Evolutionary conservation across 176 grass and related monocot species (phyloP).

Genomic region (Bromus sterilis): DNA sequence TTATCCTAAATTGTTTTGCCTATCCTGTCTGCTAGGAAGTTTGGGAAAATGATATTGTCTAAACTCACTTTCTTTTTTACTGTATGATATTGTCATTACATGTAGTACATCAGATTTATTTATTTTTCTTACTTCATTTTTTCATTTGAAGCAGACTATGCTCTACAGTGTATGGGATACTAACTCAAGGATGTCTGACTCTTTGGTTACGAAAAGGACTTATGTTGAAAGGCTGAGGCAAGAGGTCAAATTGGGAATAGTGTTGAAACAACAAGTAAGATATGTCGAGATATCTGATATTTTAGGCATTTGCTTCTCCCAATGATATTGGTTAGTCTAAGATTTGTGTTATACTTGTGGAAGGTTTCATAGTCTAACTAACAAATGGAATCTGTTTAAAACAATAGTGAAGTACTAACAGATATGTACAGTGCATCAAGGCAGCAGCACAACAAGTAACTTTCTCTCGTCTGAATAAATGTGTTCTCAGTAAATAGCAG

Average conservation of each 20-base stretch:
- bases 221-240: constrained; percentile 52
- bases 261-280: constrained; percentile 85
- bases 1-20: neutral
- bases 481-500: neutral
- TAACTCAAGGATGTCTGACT: constrained; percentile 51
- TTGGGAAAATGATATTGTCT: neutral
- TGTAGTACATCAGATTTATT: constrained; percentile 8
- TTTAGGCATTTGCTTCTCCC: neutral
- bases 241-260: constrained; percentile 52
- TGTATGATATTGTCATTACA: neutral
- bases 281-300: constrained; percentile 13
- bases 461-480: neutral
- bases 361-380: neutral
- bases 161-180: constrained; percentile 64
- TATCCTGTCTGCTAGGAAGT: neutral
- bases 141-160: constrained; percentile 65
- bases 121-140: constrained; percentile 29
- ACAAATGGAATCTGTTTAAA: constrained; percentile 10
- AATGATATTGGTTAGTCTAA: neutral
- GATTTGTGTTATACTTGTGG: neutral
- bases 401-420: neutral
- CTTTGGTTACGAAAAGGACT: constrained; percentile 63
- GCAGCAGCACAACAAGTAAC: neutral
- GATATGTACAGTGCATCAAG: neutral
- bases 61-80: neutral